phyloP scores from a whole-genome alignment of 805 yeast species.

The Pichia heedii region DNA sequence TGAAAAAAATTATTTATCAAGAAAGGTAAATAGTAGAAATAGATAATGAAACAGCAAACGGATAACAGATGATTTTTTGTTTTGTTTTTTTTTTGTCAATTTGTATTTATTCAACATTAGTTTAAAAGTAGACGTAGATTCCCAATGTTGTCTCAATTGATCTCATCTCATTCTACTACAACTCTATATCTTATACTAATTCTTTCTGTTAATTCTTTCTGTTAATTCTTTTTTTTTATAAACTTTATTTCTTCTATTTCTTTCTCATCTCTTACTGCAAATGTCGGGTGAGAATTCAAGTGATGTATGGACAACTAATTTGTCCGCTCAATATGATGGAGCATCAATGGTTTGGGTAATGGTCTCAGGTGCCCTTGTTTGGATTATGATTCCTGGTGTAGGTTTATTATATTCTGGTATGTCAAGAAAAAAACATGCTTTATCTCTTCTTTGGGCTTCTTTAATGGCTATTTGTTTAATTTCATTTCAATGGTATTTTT shows the following conservation, averaged over 20 bases:
- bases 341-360: constrained; percentile 86
- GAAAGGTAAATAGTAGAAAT: no score
- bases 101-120: no score
- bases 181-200: no score
- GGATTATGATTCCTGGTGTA: constrained; percentile 96
- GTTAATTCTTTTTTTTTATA: neutral
- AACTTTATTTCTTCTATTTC: neutral
- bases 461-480: constrained; percentile 79
- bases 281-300: constrained; percentile 6
- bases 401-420: constrained; percentile 90
- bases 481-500: constrained; percentile 94
- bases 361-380: constrained; percentile 69
- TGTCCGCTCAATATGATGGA: constrained; percentile 58
- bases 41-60: no score
- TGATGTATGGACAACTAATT: constrained; percentile 39
- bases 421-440: constrained; percentile 92
- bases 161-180: no score
- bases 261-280: neutral
- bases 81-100: no score
- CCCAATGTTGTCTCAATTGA: no score
- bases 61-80: no score
- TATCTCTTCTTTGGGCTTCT: constrained; percentile 89
- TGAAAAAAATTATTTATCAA: no score
- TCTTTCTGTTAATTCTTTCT: neutral
- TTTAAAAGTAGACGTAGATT: no score